Conservation (phyloP, 768 basidiomycete genomes). For the Albatrellus ellisii region DNA sequence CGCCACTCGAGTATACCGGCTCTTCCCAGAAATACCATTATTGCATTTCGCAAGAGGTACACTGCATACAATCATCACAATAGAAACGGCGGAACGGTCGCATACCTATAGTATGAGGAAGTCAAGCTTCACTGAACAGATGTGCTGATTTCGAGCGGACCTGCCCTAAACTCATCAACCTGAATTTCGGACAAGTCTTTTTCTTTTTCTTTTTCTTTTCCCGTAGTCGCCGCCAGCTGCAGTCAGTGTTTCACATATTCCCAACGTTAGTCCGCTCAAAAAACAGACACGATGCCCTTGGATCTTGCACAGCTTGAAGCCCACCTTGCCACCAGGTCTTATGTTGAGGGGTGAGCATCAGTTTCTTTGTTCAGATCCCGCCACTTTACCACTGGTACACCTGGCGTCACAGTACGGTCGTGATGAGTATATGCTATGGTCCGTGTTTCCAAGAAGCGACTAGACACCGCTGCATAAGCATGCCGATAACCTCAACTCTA, state of each 20-base stretch:
- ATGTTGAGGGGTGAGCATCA: conserved; percentile 90
- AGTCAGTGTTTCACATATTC: neutral
- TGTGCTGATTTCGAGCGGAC: neutral
- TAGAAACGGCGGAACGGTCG: neutral
- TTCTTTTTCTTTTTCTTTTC: neutral
- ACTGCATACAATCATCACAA: too few species aligned
- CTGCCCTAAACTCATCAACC: conserved; percentile 3
- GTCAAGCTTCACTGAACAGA: neutral
- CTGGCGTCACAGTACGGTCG: conserved; percentile 14
- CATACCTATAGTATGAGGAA: neutral
- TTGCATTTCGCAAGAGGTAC: too few species aligned
- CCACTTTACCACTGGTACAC: neutral
- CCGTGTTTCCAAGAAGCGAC: conserved; percentile 94
- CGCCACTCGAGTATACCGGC: too few species aligned
- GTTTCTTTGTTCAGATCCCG: conserved; percentile 19
- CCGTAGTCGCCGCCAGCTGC: neutral
- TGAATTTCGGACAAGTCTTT: neutral
- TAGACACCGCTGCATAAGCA: conserved; percentile 75
- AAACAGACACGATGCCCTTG: conserved; percentile 54
- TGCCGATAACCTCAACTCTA: conserved; percentile 57
- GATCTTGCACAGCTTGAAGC: conserved; percentile 66
- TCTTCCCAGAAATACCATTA: too few species aligned
- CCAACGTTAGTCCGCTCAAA: too few species aligned
- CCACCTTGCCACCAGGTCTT: conserved; percentile 79
- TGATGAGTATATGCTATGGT: conserved; percentile 83